Base-by-base conservation (phyloP, 345 rosid genomes). In the Populus simonii region DNA sequence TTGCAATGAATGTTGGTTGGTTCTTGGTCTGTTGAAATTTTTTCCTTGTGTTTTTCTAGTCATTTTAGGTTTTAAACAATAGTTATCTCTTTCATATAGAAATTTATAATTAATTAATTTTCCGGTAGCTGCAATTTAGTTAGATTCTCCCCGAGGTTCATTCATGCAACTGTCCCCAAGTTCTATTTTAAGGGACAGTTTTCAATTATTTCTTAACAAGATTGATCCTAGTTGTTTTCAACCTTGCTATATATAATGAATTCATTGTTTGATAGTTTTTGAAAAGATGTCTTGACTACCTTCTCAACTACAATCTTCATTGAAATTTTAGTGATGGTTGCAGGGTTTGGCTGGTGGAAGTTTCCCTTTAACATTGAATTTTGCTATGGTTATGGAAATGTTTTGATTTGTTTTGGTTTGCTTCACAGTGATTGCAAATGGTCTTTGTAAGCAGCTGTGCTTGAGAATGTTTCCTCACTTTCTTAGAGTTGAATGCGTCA, bases 361-460 rank as follows among this genome's bases (percentile, higher is more conserved):
- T 23, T 49, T 57, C 31, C 20, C 65, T 18, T 45, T 23, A 51
- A 31, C 35, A 29, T 41, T 15, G 31, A 71, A 22, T 63, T 53
- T 17, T 25, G 4, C 18, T 29, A 1, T 59, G 70, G 25, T 74
- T 33, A 29, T 43, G 66, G 47, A 35, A 35, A 43, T 41, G 71
- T 27, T 71, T 36, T 72, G 39, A 71, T n/a, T 57, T 27, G 18
- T 13, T 66, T 39, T 79, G 61, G 33, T 29, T 38, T 82, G 63
- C 74, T 78, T 77, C 85, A 71, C 92, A 92, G 96, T 89, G 86
- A 74, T 92, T 77, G 74, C 57, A 51, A 86, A 85, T 66, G 85
- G 91, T 77, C 92, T 93, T 68, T 84, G 82, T 68, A 92, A 87
- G 90, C 83, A 75, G 77, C 83, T 91, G 13, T 96, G 99, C 81